Evolutionary conservation across 2,329 filamentous ascomycete genomes (phyloP), one percentile per base, ranked within the genome.

Genomic region (Plenodomus tracheiphilus): DNA sequence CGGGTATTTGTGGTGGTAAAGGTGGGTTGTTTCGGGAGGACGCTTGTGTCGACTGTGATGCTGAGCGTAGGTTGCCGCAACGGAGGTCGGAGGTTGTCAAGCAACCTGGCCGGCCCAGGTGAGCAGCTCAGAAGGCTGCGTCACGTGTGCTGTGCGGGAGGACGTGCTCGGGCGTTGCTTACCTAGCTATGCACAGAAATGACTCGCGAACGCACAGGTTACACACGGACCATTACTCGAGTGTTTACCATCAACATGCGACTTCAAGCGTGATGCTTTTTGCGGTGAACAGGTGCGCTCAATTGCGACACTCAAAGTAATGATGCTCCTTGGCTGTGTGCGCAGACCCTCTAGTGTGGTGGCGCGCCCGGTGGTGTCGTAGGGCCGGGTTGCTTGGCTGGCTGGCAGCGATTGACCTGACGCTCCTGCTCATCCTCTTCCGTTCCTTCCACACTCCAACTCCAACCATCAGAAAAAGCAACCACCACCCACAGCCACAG

Each of bases 31-130:
- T 34, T 49, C 45, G 34, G n/a, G 50, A 41, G 46, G 46, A 40
- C 47, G 55, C 38, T 46, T 41, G 36, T 48, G 55, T 54, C 51
- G 57, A 41, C 46, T 53, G 51, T 56, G 51, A 52, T 56, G 51
- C 51, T 54, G 54, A 62, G 59, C 62, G 59, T 41, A 52, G 48
- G 55, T 51, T 53, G 49, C 49, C 44, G 52, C 44, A 48, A 47
- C 58, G 54, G 57, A 58, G 53, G 51, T 56, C 59, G 58, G 57
- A 61, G 59, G 43, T 46, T 53, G 17, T 40, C 46, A 40, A 53
- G 37, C 51, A 46, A 34, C 45, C 45, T 48, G 45, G 1, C 1
- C 1, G 18, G 9, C 17, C 15, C 21, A 30, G 37, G 21, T 4
- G 40, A 8, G 52, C 51, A 47, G 41, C 44, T 43, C 35, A 18